Evolutionary conservation across 768 basidiomycete species (phyloP).

Genomic region (Boletus rubescentipes): DNA sequence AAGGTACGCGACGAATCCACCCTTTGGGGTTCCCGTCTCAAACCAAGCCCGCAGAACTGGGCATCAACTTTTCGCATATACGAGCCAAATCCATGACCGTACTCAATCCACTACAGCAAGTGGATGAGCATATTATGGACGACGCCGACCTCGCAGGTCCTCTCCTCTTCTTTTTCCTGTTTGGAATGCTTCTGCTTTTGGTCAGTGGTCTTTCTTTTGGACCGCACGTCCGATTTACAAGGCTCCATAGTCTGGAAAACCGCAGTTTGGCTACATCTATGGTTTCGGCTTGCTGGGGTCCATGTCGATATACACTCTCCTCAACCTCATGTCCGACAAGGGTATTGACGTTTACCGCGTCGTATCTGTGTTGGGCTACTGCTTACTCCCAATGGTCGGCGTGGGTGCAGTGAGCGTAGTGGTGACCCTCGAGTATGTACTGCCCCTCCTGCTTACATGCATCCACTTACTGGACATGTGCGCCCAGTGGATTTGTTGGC

Average conservation of each 20-base stretch:
- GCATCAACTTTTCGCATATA: constrained; percentile 97
- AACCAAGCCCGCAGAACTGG: constrained; percentile 64
- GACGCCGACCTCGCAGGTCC: constrained; percentile 98
- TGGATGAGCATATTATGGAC: constrained; percentile 96
- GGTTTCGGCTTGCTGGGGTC: constrained; percentile 96
- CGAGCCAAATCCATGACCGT: constrained; percentile 92
- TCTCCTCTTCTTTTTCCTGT: constrained; percentile 91
- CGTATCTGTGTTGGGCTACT: constrained; percentile 94
- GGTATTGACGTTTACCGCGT: constrained; percentile 95
- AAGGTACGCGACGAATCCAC: constrained; percentile 54
- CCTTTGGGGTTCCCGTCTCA: neutral
- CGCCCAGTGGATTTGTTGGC: constrained; percentile 71
- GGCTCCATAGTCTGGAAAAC: constrained; percentile 82
- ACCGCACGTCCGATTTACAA: constrained; percentile 3
- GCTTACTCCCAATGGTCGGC: constrained; percentile 94
- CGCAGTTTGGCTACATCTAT: constrained; percentile 98
- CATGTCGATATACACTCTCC: constrained; percentile 85
- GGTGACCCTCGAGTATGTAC: constrained; percentile 81
- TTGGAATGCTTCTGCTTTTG: constrained; percentile 88
- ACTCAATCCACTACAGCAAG: constrained; percentile 81
- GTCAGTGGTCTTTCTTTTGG: constrained; percentile 48
- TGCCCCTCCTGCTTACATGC: neutral
- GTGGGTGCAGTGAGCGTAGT: constrained; percentile 87
- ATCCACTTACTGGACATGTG: neutral
- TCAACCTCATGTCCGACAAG: constrained; percentile 95